Base-by-base conservation (phyloP, 2,329 filamentous ascomycete species). In the Diaporthe ilicicola region DNA sequence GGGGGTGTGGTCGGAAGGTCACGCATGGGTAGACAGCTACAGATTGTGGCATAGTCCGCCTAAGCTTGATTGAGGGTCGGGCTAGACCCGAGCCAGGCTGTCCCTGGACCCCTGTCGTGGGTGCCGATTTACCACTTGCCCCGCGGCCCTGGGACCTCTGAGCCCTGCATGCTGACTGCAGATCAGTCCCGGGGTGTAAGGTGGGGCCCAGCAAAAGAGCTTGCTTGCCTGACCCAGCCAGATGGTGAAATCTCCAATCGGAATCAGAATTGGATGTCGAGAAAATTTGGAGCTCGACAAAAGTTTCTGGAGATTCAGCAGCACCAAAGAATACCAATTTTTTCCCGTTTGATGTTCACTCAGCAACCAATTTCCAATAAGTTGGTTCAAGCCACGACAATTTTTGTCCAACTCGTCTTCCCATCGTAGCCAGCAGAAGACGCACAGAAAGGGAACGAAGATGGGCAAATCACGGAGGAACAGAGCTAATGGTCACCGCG, bases 391-490 rank as follows among this genome's bases (percentile, higher is more conserved):
- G 7, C 19, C 15, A 27, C 15, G 13, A 19, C 15, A 37, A 22
- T 37, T 13, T 15, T 17, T 34, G 17, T 34, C 2, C 6, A 17
- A 17, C n/a, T 13, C 19, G 5, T 17, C 22, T 48, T 42, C n/a
- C 15, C 24, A 50, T 27, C 27, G 15, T 13, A 53, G 29, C 15
- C 1, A 17, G 2, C 29, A n/a, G 19, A 22, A 39, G 7, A 8
- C n/a, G 17, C 7, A 48, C 39, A 7, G n/a, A 7, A 22, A 19
- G 10, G 9, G 15, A 19, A 17, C 19, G 29, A 78, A 53, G 22
- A 91, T 92, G 89, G 90, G 81, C 53, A 91, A 91, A 80, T 87
- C 88, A 34, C 84, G 89, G 48, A 84, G 86, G 71, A 88, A 85
- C 77, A 83, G 87, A 73, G 84, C 80, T 73, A 85, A 84, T 74